A percentile compares a stretch with the other conserved stretches of the same genome.
Evolutionary conservation across 352 stramenopile species (phyloP).

Genomic region (Globisporangium parvum): DNA sequence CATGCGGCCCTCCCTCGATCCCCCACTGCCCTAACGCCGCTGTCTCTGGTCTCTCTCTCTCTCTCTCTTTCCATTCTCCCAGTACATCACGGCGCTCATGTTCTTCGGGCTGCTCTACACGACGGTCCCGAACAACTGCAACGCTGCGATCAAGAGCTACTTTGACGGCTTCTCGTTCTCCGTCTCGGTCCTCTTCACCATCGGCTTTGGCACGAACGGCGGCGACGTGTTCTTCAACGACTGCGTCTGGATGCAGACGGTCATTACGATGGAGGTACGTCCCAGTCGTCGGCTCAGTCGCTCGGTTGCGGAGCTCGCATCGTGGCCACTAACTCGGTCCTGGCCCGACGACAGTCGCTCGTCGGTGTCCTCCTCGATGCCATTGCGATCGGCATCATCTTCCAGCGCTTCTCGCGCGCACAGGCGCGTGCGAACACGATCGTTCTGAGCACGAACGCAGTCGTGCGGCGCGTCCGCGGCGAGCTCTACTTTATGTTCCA

Average conservation of each 20-base stretch:
- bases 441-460: slow-evolving; percentile 90
- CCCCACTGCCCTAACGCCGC: not conserved
- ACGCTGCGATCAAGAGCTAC: slow-evolving; percentile 57
- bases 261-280: slow-evolving; percentile 75
- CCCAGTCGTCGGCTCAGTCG: not conserved
- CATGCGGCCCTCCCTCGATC: not conserved
- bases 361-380: slow-evolving; percentile 89
- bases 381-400: slow-evolving; percentile 93
- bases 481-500: slow-evolving; percentile 93
- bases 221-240: slow-evolving; percentile 87
- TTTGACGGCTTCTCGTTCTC: slow-evolving; percentile 80
- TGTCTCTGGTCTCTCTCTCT: too few relatives aligned
- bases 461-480: slow-evolving; percentile 85
- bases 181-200: slow-evolving; percentile 74
- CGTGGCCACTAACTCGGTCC: not conserved
- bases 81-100: slow-evolving; percentile 67
- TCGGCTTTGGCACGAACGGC: slow-evolving; percentile 74
- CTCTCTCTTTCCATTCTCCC: too few relatives aligned
- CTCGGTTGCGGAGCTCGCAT: not conserved
- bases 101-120: slow-evolving; percentile 76
- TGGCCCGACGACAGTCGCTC: slow-evolving; percentile 63
- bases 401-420: slow-evolving; percentile 90
- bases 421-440: slow-evolving; percentile 91
- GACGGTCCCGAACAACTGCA: slow-evolving; percentile 55
- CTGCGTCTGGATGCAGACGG: slow-evolving; percentile 89